These are phyloP conservation scores for Geotrichum reessii DNA, from an alignment of 1,139 yeast genomes.

Conservation along the genomic window DNA sequence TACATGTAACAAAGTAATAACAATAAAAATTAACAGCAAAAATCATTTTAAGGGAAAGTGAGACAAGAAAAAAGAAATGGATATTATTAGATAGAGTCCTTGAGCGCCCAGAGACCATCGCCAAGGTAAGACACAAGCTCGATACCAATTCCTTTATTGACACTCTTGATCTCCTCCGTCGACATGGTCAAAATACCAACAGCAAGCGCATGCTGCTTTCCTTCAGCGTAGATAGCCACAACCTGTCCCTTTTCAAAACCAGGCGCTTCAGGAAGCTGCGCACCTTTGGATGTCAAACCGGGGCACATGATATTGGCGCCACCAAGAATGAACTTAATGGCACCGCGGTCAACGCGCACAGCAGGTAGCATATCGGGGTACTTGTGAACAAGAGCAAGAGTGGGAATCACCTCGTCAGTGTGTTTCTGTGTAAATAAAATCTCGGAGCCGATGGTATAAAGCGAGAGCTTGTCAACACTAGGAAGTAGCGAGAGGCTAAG, in stretches of 20 bases:
- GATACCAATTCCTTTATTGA: constrained; percentile 86
- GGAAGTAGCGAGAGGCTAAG: neutral
- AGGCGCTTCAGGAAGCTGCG: constrained; percentile 66
- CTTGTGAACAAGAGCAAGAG: constrained; percentile 71
- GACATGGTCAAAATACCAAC: constrained; percentile 83
- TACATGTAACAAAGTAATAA: constrained; percentile 21
- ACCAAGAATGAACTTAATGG: constrained; percentile 85
- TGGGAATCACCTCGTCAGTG: constrained; percentile 71
- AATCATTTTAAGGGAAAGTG: constrained; percentile 7
- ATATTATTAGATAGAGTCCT: constrained; percentile 13
- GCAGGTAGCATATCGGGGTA: constrained; percentile 70
- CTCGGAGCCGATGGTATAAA: constrained; percentile 69
- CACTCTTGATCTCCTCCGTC: constrained; percentile 77
- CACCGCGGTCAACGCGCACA: constrained; percentile 93
- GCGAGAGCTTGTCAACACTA: constrained; percentile 71
- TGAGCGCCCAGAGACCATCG: constrained; percentile 54
- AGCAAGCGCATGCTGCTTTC: constrained; percentile 86
- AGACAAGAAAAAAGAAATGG: neutral
- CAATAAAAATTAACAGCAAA: constrained; percentile 9
- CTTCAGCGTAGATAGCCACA: constrained; percentile 85
- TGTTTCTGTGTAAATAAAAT: constrained; percentile 78
- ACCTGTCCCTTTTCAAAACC: constrained; percentile 56
- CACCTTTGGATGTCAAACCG: constrained; percentile 90
- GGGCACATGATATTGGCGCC: constrained; percentile 99
- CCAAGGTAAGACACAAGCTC: constrained; percentile 82